Conservation (phyloP, 192 early-diverging fungal genomes). For the Hyaloraphidium curvatum region DNA sequence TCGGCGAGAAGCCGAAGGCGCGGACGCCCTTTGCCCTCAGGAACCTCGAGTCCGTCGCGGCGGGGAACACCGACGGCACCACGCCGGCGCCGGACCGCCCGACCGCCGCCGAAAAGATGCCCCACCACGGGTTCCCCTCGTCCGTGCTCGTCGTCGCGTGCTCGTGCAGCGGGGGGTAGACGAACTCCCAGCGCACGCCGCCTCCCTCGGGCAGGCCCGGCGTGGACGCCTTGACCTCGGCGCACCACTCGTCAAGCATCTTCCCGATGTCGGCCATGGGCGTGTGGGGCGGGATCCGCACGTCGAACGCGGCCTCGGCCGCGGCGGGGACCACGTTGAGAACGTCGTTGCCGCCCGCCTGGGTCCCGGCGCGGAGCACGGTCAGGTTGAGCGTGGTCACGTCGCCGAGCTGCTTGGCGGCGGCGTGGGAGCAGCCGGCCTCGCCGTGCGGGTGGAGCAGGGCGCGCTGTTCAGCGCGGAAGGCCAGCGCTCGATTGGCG, state of each 20-base stretch:
- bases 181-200: constrained; percentile 40
- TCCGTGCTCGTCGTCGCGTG: constrained; percentile 31
- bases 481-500: constrained; percentile 16
- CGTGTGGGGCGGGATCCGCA: constrained; percentile 46
- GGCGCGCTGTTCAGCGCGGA: constrained; percentile 41
- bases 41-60: constrained; percentile 60
- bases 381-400: constrained; percentile 87
- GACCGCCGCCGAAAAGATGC: too few relatives aligned
- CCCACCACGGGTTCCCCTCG: constrained; percentile 49
- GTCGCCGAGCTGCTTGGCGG: too few relatives aligned
- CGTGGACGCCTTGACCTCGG: constrained; percentile 12
- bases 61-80: constrained; percentile 64
- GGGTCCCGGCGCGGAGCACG: too few relatives aligned
- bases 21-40: constrained; percentile 53
- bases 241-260: constrained; percentile 20
- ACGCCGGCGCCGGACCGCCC: constrained; percentile 30
- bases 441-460: constrained; percentile 29
- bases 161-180: too few relatives aligned
- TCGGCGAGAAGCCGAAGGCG: constrained; percentile 57
- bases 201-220: not conserved
- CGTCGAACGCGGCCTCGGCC: constrained; percentile 47
- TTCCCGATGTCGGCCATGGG: constrained; percentile 39
- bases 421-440: constrained; percentile 24
- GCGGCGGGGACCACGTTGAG: constrained; percentile 61
- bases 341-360: too few relatives aligned